phyloP scores from a whole-genome alignment of 768 basidiomycete species.

The Strobilomyces confusus region DNA sequence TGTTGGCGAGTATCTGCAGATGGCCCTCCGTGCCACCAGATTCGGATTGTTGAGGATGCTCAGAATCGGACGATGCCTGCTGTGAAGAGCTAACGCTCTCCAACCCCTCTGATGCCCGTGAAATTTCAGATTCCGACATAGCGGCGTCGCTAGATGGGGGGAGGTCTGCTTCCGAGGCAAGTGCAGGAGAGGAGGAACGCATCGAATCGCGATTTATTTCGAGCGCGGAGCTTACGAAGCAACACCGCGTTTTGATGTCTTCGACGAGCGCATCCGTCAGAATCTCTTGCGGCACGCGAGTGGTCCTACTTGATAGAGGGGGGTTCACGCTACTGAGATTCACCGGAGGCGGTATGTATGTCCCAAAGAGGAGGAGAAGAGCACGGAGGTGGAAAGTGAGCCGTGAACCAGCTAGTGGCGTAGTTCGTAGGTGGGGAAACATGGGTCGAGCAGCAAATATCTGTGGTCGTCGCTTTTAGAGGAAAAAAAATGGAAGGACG shows the following conservation, averaged over 20 bases:
- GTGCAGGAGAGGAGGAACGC: slow-evolving; percentile 30
- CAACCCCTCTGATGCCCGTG: slow-evolving; percentile 44
- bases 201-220: slow-evolving; percentile 34
- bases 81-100: slow-evolving; percentile 50
- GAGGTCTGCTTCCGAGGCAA: slow-evolving; percentile 37
- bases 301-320: slow-evolving; percentile 57
- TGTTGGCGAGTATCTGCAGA: slow-evolving; percentile 59
- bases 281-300: slow-evolving; percentile 72
- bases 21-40: slow-evolving; percentile 21
- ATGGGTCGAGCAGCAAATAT: slow-evolving; percentile 88
- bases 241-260: slow-evolving; percentile 85
- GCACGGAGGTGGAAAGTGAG: slow-evolving; percentile 75
- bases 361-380: slow-evolving; percentile 78
- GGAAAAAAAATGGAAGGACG: background rate
- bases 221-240: slow-evolving; percentile 74
- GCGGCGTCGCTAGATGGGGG: slow-evolving; percentile 51
- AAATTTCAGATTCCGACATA: slow-evolving; percentile 67
- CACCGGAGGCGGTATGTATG: slow-evolving; percentile 78
- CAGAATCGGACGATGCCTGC: slow-evolving; percentile 50
- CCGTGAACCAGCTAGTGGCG: slow-evolving; percentile 83
- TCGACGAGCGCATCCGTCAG: slow-evolving; percentile 81
- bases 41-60: slow-evolving; percentile 37
- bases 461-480: slow-evolving; percentile 39
- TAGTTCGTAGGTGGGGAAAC: slow-evolving; percentile 76
- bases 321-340: slow-evolving; percentile 63